Conservation (phyloP, 2,329 filamentous ascomycete species). For the Furcasterigmium furcatum region DNA sequence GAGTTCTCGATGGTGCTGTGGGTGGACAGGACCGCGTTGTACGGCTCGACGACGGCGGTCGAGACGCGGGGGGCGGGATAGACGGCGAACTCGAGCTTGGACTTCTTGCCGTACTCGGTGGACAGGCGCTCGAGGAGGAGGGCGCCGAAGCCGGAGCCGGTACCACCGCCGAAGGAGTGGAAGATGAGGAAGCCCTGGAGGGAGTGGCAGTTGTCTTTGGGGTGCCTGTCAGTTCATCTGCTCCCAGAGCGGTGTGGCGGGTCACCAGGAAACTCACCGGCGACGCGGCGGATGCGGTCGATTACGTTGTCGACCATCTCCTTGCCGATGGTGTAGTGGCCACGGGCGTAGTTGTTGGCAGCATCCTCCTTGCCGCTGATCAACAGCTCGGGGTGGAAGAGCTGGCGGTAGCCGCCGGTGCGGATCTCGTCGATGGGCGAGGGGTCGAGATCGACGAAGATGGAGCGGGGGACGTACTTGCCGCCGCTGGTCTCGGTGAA, state of each 20-base stretch:
- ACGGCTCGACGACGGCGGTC: slow-evolving; percentile 69
- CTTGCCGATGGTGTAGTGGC: slow-evolving; percentile 75
- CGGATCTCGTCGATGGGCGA: slow-evolving; percentile 74
- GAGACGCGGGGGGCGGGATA: slow-evolving; percentile 69
- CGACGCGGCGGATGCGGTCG: slow-evolving; percentile 66
- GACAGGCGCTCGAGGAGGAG: slow-evolving; percentile 70
- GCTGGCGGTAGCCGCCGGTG: slow-evolving; percentile 62
- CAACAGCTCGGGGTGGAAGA: slow-evolving; percentile 70
- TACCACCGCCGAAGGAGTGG: slow-evolving; percentile 72
- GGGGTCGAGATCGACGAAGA: slow-evolving; percentile 71
- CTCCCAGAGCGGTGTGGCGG: background rate
- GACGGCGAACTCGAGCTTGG: slow-evolving; percentile 71
- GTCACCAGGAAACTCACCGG: slow-evolving; percentile 43
- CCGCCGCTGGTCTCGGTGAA: slow-evolving; percentile 70
- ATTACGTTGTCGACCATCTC: slow-evolving; percentile 71
- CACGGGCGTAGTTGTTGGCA: slow-evolving; percentile 74
- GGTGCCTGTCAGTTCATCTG: slow-evolving; percentile 13
- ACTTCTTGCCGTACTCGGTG: slow-evolving; percentile 75
- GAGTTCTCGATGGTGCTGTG: slow-evolving; percentile 76
- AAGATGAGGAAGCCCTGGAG: slow-evolving; percentile 73
- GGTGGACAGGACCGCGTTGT: slow-evolving; percentile 71
- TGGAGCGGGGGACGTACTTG: slow-evolving; percentile 69
- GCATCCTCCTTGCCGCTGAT: slow-evolving; percentile 76
- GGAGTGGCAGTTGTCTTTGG: slow-evolving; percentile 65
- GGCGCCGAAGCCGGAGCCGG: slow-evolving; percentile 69